Conservation (phyloP, 345 rosid genomes). For the Noccaea bulbosa region DNA sequence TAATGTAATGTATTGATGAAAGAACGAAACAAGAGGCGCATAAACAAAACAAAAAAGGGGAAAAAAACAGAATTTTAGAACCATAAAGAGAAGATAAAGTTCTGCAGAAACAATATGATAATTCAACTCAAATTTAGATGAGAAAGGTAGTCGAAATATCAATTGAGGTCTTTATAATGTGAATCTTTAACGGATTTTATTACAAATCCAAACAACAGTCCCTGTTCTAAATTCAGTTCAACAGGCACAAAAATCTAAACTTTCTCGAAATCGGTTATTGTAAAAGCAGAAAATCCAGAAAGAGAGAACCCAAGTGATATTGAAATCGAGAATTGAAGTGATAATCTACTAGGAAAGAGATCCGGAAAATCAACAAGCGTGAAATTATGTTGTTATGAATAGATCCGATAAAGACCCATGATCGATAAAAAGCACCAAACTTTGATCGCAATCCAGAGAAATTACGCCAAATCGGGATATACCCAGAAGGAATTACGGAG, state of each 20-base stretch:
- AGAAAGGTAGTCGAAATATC: neutral
- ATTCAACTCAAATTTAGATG: neutral
- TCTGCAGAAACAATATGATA: slow-evolving; percentile 5
- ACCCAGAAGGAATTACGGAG: slow-evolving; percentile 14
- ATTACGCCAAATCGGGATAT: neutral
- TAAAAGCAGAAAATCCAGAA: neutral
- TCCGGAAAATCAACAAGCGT: slow-evolving; percentile 17
- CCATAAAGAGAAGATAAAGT: too few relatives aligned
- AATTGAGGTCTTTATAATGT: neutral
- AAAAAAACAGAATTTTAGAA: neutral
- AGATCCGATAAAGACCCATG: slow-evolving; percentile 34
- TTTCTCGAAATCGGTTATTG: neutral
- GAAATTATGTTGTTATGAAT: neutral
- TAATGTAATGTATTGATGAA: neutral
- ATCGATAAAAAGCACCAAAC: slow-evolving; percentile 31
- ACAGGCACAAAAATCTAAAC: neutral
- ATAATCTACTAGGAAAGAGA: neutral
- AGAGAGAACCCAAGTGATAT: neutral
- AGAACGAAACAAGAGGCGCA: neutral
- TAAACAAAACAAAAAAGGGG: neutral
- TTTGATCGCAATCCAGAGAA: slow-evolving; percentile 15
- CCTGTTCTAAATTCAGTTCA: slow-evolving; percentile 1
- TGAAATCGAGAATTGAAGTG: neutral
- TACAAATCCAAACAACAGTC: slow-evolving; percentile 1
- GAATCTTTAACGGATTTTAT: neutral